Conservation (phyloP, 805 yeast genomes). For the Candida boidinii region DNA sequence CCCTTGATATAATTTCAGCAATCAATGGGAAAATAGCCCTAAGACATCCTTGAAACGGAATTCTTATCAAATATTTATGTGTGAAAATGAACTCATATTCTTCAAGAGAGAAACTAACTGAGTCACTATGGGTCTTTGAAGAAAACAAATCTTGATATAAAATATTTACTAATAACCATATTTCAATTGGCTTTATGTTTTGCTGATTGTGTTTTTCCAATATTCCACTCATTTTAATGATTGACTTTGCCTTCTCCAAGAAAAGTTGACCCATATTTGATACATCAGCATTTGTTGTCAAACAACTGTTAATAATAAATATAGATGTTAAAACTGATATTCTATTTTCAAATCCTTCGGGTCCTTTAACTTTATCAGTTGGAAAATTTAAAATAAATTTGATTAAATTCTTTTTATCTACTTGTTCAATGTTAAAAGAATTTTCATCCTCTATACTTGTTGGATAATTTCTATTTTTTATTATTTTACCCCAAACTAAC, state of each 20-base stretch:
- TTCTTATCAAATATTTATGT: background rate
- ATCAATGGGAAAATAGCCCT: slow-evolving; percentile 1
- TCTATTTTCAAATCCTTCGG: too few species aligned
- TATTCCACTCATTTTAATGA: background rate
- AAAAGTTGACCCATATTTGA: background rate
- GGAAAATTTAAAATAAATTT: too few species aligned
- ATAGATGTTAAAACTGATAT: background rate
- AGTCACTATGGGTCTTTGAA: background rate
- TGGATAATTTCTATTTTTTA: background rate
- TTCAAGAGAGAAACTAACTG: background rate
- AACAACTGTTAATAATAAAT: background rate
- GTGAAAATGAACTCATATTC: background rate
- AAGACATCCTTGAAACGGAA: slow-evolving; percentile 1
- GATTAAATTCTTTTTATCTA: too few species aligned
- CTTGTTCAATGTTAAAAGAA: too few species aligned
- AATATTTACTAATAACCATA: background rate
- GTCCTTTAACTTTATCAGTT: too few species aligned
- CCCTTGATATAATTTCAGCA: background rate
- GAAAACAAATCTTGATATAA: background rate
- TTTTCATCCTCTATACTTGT: too few species aligned
- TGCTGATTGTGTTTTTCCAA: too few species aligned
- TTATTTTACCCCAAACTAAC: slow-evolving; percentile 1
- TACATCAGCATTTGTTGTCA: background rate
- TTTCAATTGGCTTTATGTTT: background rate
- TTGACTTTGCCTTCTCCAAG: background rate